phyloP scores from a whole-genome alignment of 495 filamentous ascomycete species.

The Neurospora sublineolata region DNA sequence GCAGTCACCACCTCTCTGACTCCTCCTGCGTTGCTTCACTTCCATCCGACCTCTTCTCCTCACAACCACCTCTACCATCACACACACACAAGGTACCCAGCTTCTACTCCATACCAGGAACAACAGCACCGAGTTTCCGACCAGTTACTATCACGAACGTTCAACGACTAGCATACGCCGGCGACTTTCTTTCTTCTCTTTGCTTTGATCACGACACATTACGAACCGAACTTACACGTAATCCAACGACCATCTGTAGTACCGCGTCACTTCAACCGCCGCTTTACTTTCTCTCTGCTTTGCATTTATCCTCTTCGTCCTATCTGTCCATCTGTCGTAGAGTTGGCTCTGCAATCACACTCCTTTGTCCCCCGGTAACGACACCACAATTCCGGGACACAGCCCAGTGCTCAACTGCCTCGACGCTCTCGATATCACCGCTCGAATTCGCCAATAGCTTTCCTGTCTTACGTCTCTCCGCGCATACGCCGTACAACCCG shows the following conservation, averaged over 20 bases:
- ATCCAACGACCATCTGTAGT: background rate
- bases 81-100: background rate
- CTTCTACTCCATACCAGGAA: background rate
- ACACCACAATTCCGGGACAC: background rate
- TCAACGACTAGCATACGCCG: background rate
- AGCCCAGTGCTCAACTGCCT: background rate
- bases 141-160: background rate
- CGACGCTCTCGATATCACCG: background rate
- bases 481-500: background rate
- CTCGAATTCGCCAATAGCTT: background rate
- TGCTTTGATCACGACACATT: background rate
- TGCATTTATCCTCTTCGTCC: background rate
- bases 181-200: background rate
- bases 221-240: background rate
- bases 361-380: background rate
- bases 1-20: background rate
- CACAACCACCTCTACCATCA: too few species aligned
- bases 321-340: background rate
- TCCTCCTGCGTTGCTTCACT: background rate
- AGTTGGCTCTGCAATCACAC: background rate
- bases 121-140: background rate
- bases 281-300: background rate
- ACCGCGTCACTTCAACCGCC: background rate
- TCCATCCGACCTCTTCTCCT: background rate
- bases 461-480: background rate